These are phyloP conservation scores for Rhizopogon vinicolor DNA, from an alignment of 768 basidiomycete genomes.

Conservation along the genomic window DNA sequence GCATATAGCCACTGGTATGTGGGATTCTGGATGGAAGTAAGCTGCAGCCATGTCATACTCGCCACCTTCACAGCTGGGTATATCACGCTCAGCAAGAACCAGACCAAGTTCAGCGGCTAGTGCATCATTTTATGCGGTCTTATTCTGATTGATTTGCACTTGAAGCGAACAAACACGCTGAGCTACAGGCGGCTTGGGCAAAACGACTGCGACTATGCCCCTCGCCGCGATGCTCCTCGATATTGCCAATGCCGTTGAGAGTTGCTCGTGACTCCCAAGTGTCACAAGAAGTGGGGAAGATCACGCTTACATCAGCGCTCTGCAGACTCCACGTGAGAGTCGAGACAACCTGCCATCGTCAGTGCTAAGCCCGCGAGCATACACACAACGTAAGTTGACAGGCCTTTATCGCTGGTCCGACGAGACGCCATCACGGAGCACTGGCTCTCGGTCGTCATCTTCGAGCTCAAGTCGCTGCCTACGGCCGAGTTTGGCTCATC, in stretches of 20 bases:
- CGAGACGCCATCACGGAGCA: conserved; percentile 58
- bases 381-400: conserved; percentile 57
- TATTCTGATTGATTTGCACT: too few species aligned
- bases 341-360: conserved; percentile 9
- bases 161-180: too few species aligned
- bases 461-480: conserved; percentile 49
- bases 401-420: conserved; percentile 79
- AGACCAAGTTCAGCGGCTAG: too few species aligned
- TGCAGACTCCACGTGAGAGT: conserved; percentile 12
- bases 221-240: conserved; percentile 58
- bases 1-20: too few species aligned
- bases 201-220: conserved; percentile 27
- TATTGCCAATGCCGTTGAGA: conserved; percentile 44
- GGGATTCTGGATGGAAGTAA: too few species aligned
- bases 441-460: conserved; percentile 70
- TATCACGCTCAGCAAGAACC: too few species aligned
- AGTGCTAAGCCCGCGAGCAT: conserved; percentile 37
- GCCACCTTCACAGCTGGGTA: too few species aligned
- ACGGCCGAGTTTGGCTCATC: conserved; percentile 49
- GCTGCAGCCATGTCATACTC: too few species aligned
- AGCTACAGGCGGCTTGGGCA: conserved; percentile 54
- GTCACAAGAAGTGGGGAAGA: conserved; percentile 20
- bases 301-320: conserved; percentile 22
- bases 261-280: conserved; percentile 30
- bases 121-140: too few species aligned